phyloP scores from a whole-genome alignment of 2,329 filamentous ascomycete species.

The Pseudocercospora fuligena region DNA sequence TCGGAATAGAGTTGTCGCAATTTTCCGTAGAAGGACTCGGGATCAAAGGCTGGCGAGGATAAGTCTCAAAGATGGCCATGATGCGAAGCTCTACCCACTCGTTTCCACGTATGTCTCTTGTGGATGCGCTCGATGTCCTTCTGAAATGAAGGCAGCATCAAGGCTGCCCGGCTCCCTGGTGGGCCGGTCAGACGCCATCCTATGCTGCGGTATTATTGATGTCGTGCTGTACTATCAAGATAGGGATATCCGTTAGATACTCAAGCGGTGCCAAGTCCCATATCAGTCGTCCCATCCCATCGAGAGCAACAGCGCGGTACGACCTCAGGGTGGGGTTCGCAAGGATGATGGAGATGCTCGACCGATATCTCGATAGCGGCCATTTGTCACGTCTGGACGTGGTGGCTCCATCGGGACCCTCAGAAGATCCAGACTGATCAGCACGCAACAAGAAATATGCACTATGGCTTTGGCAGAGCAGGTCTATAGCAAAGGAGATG shows the following conservation, averaged over 20 bases:
- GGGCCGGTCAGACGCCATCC: background rate
- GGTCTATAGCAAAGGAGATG: too few relatives aligned
- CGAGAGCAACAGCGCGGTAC: background rate
- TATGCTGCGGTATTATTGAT: background rate
- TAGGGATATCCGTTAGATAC: background rate
- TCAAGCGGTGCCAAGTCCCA: background rate
- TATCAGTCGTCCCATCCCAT: background rate
- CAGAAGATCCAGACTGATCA: too few relatives aligned
- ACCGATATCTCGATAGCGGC: too few relatives aligned
- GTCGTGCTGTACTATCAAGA: background rate
- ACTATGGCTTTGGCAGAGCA: too few relatives aligned
- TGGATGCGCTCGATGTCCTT: conserved; percentile 5
- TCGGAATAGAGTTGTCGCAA: conserved; percentile 5
- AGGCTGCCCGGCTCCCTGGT: background rate
- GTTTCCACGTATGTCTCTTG: conserved; percentile 13
- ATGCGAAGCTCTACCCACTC: background rate
- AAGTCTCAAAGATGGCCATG: background rate
- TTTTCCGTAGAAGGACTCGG: conserved; percentile 10
- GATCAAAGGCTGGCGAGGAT: background rate
- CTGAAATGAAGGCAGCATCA: background rate
- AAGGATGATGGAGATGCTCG: background rate
- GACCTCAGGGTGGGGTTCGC: background rate
- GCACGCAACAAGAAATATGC: too few relatives aligned
- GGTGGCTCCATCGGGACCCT: too few relatives aligned
- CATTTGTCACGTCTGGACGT: too few relatives aligned